Percentiles rank a stretch among this genome's conserved stretches.
Evolutionary conservation across 768 basidiomycete genomes (phyloP).

Genomic region (Tricholoma hemisulphureum): DNA sequence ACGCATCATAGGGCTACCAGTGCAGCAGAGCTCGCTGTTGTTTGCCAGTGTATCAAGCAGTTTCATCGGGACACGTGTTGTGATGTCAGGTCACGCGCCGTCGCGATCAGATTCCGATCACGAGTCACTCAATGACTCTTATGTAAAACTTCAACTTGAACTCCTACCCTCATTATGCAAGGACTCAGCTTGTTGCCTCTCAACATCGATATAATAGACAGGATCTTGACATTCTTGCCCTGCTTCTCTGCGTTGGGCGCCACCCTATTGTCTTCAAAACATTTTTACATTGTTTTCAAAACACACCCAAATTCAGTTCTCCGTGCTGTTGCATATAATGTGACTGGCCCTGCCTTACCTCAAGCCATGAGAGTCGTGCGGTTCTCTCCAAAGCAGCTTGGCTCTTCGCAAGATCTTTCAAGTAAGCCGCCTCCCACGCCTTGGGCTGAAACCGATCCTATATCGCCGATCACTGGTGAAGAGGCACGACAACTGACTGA

Average conservation of each 20-base stretch:
- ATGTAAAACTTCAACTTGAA: too few relatives aligned
- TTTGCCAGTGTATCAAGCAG: neutral
- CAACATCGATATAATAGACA: constrained; percentile 25
- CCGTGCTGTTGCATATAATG: constrained; percentile 24
- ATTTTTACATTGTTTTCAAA: constrained; percentile 20
- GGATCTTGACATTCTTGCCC: constrained; percentile 22
- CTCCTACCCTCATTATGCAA: neutral
- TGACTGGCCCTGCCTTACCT: constrained; percentile 24
- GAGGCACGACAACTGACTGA: neutral
- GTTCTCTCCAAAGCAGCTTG: neutral
- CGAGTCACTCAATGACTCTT: too few relatives aligned
- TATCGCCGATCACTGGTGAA: constrained; percentile 7
- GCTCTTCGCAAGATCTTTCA: neutral
- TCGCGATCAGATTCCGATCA: too few relatives aligned
- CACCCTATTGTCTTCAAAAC: constrained; percentile 18
- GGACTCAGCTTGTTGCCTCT: constrained; percentile 12
- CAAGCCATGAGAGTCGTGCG: constrained; percentile 21
- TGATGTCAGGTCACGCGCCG: neutral
- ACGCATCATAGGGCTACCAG: constrained; percentile 18
- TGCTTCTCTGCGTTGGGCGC: constrained; percentile 19
- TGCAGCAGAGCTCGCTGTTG: neutral
- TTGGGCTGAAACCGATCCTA: constrained; percentile 3
- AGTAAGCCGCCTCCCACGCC: neutral
- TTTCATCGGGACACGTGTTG: neutral
- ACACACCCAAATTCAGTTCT: constrained; percentile 21